phyloP scores from a whole-genome alignment of 1,284 basidiomycete genomes.

The Papiliotrema fonsecae region DNA sequence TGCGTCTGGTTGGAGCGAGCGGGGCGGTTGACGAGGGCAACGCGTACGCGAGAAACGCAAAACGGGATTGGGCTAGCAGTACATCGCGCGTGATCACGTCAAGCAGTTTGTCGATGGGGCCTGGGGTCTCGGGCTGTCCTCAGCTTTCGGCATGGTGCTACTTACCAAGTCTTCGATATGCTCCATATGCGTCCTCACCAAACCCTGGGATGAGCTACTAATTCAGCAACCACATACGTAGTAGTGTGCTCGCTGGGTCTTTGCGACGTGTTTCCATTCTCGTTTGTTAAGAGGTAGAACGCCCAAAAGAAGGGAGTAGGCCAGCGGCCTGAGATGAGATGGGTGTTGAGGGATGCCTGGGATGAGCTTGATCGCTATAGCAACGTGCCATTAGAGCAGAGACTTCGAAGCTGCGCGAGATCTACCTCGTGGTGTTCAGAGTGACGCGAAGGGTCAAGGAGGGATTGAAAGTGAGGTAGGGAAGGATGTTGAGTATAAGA shows the following conservation, averaged over 20 bases:
- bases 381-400: constrained; percentile 38
- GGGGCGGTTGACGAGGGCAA: too few species aligned
- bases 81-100: not conserved
- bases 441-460: constrained; percentile 35
- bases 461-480: constrained; percentile 42
- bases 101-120: not conserved
- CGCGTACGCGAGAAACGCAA: not conserved
- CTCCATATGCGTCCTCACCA: too few species aligned
- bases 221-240: too few species aligned
- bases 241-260: constrained; percentile 27
- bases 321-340: constrained; percentile 39
- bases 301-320: constrained; percentile 42
- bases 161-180: too few species aligned
- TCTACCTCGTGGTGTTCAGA: constrained; percentile 33
- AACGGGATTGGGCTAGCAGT: not conserved
- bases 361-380: not conserved
- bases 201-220: too few species aligned
- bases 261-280: constrained; percentile 27
- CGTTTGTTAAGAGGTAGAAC: constrained; percentile 32
- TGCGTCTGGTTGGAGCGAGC: too few species aligned
- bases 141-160: too few species aligned
- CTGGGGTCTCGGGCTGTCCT: too few species aligned
- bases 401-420: constrained; percentile 29
- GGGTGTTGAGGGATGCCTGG: constrained; percentile 45
- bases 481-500: too few species aligned